Evolutionary conservation across 1,284 basidiomycete species (phyloP), one percentile per base, ranked within the genome.

Genomic region (Leccinum variabile): DNA sequence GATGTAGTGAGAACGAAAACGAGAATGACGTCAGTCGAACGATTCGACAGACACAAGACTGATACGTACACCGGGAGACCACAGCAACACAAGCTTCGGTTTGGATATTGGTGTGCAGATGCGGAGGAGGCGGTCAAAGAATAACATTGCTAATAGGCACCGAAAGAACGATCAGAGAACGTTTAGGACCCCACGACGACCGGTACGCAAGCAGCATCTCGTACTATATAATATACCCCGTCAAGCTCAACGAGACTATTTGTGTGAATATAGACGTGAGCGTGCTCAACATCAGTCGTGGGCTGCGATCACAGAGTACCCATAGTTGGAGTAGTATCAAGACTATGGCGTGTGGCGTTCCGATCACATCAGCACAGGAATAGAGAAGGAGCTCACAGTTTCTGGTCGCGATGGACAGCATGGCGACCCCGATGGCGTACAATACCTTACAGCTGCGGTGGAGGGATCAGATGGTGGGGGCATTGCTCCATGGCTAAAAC

Each of bases 251-350:
- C 4, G 76, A 65, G 2, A 66, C 62, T 3, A 72, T 57, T 39
- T 80, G 76, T 0, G 76, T 74, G 3, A 73, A 77, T 33, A 30
- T 77, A 82, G 39, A 64, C 4, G 64, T 7, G 3, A 79, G 60
- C 1, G 79, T 80, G 60, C 60, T 68, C 13, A 74, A n/a, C 57
- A 82, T 71, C n/a, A 81, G 64, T 9, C 63, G 65, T 22, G 67
- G 70, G 41, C 70, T 67, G 7, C 79, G 76, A 41, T 77, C 74
- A 72, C 79, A 81, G 6, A 82, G 65, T 18, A 76, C 70, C 80
- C 25, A 25, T 25, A 25, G 25, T 25, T 81, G 78, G 16, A 81
- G 69, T 52, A 82, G 68, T 33, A 82, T 69, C 55, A 82, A 69
- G 62, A 69, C 68, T 32, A 10, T 32, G 25, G 14, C 5, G 5